Evolutionary conservation across 2,329 filamentous ascomycete genomes (phyloP).

Genomic region (Claviceps cyperi): DNA sequence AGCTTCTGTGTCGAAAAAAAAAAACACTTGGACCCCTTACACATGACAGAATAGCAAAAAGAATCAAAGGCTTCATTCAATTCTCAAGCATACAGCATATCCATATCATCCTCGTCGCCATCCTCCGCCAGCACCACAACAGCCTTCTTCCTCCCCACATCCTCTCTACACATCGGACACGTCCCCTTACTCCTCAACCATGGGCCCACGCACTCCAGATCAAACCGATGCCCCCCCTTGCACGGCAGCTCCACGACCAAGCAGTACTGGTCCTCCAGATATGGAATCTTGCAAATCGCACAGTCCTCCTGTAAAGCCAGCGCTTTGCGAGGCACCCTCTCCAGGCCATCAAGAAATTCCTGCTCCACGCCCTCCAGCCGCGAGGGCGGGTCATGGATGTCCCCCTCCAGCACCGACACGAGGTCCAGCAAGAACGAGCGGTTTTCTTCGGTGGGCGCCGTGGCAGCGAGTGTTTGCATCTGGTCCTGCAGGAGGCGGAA

Average conservation of each 20-base stretch:
- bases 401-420: constrained; percentile 30
- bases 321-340: constrained; percentile 38
- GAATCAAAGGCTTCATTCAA: background rate
- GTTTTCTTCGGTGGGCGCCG: constrained; percentile 34
- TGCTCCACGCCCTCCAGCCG: constrained; percentile 41
- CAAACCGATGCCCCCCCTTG: constrained; percentile 42
- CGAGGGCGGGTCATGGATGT: constrained; percentile 38
- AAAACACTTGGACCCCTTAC: too few species aligned
- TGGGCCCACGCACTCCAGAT: constrained; percentile 52
- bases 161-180: constrained; percentile 48
- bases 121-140: constrained; percentile 24
- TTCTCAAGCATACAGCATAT: constrained; percentile 27
- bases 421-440: constrained; percentile 35
- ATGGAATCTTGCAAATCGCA: constrained; percentile 48
- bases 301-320: constrained; percentile 39
- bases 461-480: constrained; percentile 34
- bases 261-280: constrained; percentile 46
- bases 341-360: constrained; percentile 43
- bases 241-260: constrained; percentile 52
- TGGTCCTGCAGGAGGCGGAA: constrained; percentile 47
- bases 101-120: constrained; percentile 38
- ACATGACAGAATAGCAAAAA: background rate
- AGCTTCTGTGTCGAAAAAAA: background rate
- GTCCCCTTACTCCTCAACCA: constrained; percentile 51
- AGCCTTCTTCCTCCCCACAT: constrained; percentile 41